Evolutionary conservation across 352 stramenopile genomes (phyloP).

Genomic region (Globisporangium sylvaticum): DNA sequence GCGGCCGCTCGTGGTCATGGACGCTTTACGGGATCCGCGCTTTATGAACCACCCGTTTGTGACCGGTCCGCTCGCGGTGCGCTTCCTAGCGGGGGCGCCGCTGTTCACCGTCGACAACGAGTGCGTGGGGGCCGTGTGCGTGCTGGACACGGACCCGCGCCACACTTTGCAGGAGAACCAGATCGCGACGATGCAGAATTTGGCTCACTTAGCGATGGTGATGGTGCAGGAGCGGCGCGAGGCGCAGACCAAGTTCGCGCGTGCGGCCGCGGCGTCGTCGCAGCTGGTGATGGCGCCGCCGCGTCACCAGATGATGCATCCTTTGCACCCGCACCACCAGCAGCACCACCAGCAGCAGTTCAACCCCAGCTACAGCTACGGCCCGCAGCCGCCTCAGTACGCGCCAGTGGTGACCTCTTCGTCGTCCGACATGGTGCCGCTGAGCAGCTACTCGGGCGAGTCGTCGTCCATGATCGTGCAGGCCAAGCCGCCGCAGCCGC

Average conservation of each 20-base stretch:
- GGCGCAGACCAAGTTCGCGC: conserved; percentile 49
- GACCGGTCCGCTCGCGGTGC: conserved; percentile 85
- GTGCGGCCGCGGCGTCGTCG: conserved; percentile 30
- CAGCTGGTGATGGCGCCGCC: conserved; percentile 41
- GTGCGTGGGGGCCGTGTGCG: conserved; percentile 73
- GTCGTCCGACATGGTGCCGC: conserved; percentile 71
- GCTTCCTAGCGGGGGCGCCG: conserved; percentile 92
- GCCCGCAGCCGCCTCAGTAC: neutral
- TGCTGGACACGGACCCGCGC: conserved; percentile 72
- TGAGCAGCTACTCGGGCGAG: conserved; percentile 45
- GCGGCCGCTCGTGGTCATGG: conserved; percentile 82
- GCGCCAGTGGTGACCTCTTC: too few relatives aligned
- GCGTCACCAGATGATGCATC: conserved; percentile 17
- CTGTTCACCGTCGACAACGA: conserved; percentile 85
- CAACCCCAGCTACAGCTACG: conserved; percentile 6
- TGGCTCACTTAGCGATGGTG: conserved; percentile 81
- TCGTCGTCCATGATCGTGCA: conserved; percentile 52
- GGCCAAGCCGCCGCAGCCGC: conserved; percentile 22
- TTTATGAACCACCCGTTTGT: conserved; percentile 90
- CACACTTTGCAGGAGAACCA: conserved; percentile 63
- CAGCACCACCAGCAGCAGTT: conserved; percentile 14
- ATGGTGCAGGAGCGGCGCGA: conserved; percentile 84
- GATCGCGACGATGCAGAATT: conserved; percentile 82
- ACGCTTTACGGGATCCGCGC: conserved; percentile 82
- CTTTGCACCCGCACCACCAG: conserved; percentile 8